Percentiles rank a stretch among this genome's conserved stretches.
Conservation (phyloP, 2,329 filamentous ascomycete genomes). For the Exophiala viscosa region DNA sequence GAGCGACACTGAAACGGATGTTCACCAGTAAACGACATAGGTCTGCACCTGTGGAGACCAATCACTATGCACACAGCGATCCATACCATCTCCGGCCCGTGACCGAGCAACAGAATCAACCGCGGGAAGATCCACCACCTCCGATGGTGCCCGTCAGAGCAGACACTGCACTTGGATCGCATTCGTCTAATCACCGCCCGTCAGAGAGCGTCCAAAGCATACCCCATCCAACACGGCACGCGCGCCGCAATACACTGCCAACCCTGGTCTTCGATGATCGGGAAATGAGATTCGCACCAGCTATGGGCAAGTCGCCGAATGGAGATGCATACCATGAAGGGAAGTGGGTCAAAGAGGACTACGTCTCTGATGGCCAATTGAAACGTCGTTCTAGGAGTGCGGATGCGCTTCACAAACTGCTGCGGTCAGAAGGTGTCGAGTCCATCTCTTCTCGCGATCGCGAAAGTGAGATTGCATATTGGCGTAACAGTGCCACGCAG, state of each 20-base stretch:
- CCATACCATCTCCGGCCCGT: constrained; percentile 14
- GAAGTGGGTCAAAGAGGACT: constrained; percentile 13
- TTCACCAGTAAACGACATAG: constrained; percentile 26
- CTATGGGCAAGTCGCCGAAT: constrained; percentile 4
- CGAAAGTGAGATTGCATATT: constrained; percentile 40
- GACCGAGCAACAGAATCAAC: constrained; percentile 7
- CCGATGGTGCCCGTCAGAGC: constrained; percentile 4
- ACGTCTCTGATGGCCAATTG: constrained; percentile 23
- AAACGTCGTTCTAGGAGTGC: constrained; percentile 46
- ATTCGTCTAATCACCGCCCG: constrained; percentile 13
- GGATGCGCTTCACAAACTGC: constrained; percentile 36
- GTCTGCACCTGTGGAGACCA: constrained; percentile 12
- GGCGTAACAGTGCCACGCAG: constrained; percentile 35
- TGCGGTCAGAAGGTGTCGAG: constrained; percentile 33
- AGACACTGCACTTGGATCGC: constrained; percentile 23
- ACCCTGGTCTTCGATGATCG: constrained; percentile 43
- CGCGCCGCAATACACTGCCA: constrained; percentile 42
- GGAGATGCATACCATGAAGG: neutral
- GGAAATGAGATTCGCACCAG: constrained; percentile 26
- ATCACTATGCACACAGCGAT: constrained; percentile 12
- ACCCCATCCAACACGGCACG: constrained; percentile 14
- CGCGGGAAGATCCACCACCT: constrained; percentile 5
- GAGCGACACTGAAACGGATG: constrained; percentile 27
- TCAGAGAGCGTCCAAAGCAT: constrained; percentile 7
- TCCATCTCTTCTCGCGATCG: constrained; percentile 39